These are phyloP conservation scores for Scheffersomyces illinoinensis DNA, from an alignment of 1,139 yeast genomes.

Conservation along the genomic window DNA sequence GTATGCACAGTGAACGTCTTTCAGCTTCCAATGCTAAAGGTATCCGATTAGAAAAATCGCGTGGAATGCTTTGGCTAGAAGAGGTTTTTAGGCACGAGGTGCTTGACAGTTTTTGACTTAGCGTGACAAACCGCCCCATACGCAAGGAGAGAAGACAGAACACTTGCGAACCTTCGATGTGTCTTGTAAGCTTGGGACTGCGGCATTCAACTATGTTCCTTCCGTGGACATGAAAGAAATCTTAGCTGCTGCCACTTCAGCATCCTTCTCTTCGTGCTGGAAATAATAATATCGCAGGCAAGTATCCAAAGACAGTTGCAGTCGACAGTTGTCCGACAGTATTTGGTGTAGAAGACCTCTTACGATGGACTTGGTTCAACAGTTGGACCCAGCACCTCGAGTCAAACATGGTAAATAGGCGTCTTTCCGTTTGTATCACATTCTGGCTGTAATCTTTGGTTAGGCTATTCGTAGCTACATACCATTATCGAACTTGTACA, in stretches of 20 bases:
- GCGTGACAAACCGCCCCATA: neutral
- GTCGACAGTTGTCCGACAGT: neutral
- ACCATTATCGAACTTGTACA: neutral
- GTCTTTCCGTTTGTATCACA: neutral
- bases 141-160: neutral
- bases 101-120: neutral
- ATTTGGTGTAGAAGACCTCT: neutral
- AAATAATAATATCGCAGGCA: too few species aligned
- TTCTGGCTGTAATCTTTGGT: neutral
- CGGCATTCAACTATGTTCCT: neutral
- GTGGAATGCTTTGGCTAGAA: neutral
- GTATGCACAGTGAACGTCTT: neutral
- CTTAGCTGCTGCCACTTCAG: neutral
- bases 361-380: neutral
- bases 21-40: neutral
- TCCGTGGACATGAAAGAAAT: neutral
- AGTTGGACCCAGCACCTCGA: neutral
- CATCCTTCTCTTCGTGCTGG: too few species aligned
- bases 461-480: neutral
- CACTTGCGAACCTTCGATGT: neutral
- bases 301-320: too few species aligned
- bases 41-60: neutral
- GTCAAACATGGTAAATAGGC: neutral
- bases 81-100: neutral
- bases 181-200: neutral